Percentiles rank a stretch among this genome's conserved stretches.
Conservation (phyloP, 495 filamentous ascomycete genomes). For the Aspergillus nidulans region DNA sequence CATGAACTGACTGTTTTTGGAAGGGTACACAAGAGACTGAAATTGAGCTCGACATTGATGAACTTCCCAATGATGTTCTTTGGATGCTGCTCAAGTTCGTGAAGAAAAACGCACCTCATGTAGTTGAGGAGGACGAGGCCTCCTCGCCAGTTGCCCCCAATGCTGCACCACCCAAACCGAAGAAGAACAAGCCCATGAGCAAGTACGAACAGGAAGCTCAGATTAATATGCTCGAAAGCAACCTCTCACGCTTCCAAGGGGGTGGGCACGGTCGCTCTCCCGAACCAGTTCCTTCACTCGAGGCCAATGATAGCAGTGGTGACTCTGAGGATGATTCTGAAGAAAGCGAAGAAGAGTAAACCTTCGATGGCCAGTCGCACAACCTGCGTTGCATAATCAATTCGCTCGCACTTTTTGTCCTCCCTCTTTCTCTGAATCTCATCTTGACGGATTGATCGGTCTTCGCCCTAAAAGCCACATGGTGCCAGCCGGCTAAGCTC, state of each 20-base stretch:
- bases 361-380: not conserved
- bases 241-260: constrained; percentile 46
- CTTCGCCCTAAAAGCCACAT: not conserved
- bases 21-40: constrained; percentile 74
- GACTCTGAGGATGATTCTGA: constrained; percentile 51
- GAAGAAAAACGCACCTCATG: constrained; percentile 58
- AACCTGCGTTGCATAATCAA: not conserved
- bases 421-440: not conserved
- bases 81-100: constrained; percentile 72
- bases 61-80: constrained; percentile 69
- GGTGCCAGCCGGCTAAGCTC: not conserved
- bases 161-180: constrained; percentile 60
- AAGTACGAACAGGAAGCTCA: constrained; percentile 86
- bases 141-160: constrained; percentile 37
- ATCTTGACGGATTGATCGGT: not conserved
- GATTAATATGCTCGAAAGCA: constrained; percentile 70
- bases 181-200: constrained; percentile 99
- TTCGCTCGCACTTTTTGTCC: not conserved
- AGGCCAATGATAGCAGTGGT: constrained; percentile 47
- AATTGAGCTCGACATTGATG: constrained; percentile 87
- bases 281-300: constrained; percentile 40
- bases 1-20: constrained; percentile 16
- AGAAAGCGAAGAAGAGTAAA: constrained; percentile 54
- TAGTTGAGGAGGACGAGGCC: constrained; percentile 44
- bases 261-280: constrained; percentile 34